These are phyloP conservation scores for Colletotrichum filicis DNA, from an alignment of 2,329 filamentous ascomycete genomes.

Conservation along the genomic window DNA sequence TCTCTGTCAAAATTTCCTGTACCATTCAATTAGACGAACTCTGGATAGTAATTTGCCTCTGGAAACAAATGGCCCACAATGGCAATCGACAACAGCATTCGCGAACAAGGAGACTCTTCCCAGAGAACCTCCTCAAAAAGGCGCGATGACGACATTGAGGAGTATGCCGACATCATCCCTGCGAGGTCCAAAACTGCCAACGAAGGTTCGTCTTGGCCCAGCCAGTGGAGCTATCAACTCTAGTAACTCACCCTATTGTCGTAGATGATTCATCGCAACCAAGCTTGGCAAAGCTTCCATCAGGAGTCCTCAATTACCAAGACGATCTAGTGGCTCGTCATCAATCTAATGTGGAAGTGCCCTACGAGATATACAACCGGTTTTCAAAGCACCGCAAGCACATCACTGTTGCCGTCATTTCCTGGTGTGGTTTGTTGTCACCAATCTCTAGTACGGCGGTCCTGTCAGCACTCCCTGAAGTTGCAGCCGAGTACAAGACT, in stretches of 20 bases:
- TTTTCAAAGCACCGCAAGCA: conserved; percentile 71
- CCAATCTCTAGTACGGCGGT: conserved; percentile 81
- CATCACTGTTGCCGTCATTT: conserved; percentile 74
- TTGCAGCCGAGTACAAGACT: conserved; percentile 72
- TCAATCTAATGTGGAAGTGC: conserved; percentile 45
- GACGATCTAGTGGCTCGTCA: conserved; percentile 18
- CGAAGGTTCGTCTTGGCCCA: conserved; percentile 1
- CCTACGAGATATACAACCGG: conserved; percentile 72
- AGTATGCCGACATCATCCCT: conserved; percentile 25
- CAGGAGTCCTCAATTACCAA: conserved; percentile 20
- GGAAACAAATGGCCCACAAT: background rate
- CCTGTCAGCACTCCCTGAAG: conserved; percentile 78
- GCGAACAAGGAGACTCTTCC: conserved; percentile 7
- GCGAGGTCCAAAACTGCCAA: conserved; percentile 3
- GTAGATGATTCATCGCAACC: conserved; percentile 7
- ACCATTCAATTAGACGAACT: no score
- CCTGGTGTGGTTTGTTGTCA: conserved; percentile 80
- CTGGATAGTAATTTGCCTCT: background rate
- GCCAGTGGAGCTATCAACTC: no score
- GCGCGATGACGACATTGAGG: conserved; percentile 14
- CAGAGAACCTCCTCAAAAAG: conserved; percentile 15
- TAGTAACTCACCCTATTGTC: background rate
- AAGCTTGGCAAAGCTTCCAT: conserved; percentile 14
- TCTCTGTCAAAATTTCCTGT: background rate
- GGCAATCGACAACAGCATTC: conserved; percentile 4